Percentiles rank a stretch among this genome's conserved stretches.
phyloP scores from a whole-genome alignment of 495 filamentous ascomycete genomes.

The Aspergillus kassunensis region DNA sequence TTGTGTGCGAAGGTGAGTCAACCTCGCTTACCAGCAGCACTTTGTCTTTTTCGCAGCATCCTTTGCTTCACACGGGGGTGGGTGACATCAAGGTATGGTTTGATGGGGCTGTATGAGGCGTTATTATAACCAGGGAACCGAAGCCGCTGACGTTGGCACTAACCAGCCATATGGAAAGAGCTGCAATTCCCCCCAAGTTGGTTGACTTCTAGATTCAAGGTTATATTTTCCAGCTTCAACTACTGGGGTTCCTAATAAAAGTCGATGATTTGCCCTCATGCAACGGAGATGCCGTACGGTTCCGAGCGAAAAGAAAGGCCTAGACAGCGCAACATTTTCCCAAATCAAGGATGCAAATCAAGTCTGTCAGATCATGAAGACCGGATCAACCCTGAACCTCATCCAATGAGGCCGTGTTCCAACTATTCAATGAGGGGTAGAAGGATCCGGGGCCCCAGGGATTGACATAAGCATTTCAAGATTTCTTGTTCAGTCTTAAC shows the following conservation, averaged over 20 bases:
- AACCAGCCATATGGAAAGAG: background rate
- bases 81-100: too few relatives aligned
- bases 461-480: slow-evolving; percentile 1
- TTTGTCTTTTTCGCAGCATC: too few relatives aligned
- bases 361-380: background rate
- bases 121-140: background rate
- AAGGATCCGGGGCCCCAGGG: background rate
- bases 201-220: too few relatives aligned
- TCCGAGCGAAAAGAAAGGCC: background rate
- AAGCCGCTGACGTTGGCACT: slow-evolving; percentile 1
- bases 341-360: background rate
- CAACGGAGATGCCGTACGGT: too few relatives aligned
- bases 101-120: too few relatives aligned
- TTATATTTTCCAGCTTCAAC: too few relatives aligned
- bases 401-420: background rate
- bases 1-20: too few relatives aligned
- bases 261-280: too few relatives aligned
- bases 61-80: too few relatives aligned
- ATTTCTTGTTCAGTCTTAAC: background rate
- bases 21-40: too few relatives aligned
- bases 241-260: too few relatives aligned
- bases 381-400: background rate
- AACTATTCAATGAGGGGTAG: background rate
- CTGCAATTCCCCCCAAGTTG: too few relatives aligned
- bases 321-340: background rate